Conservation (phyloP, 192 early-diverging fungal species). For the Coemansia sp. region DNA sequence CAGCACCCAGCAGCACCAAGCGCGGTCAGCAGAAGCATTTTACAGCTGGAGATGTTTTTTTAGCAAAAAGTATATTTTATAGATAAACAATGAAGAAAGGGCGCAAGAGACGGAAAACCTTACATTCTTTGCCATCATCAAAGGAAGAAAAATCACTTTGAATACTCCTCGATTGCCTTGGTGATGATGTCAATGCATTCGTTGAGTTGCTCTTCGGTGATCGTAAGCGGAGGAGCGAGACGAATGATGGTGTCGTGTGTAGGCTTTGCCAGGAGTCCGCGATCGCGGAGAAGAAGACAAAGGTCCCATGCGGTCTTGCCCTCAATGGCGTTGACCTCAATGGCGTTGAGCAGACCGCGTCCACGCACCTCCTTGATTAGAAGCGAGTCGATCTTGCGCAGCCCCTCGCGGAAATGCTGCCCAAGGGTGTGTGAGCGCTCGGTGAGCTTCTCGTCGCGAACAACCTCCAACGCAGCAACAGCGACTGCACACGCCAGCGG, state of each 20-base stretch:
- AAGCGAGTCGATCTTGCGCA: constrained; percentile 77
- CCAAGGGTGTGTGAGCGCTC: constrained; percentile 80
- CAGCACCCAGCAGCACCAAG: constrained; percentile 12
- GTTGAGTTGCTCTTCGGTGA: constrained; percentile 88
- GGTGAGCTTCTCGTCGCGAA: constrained; percentile 90
- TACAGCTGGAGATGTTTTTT: no score
- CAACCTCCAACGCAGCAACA: constrained; percentile 90
- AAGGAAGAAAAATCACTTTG: constrained; percentile 10
- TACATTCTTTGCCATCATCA: background rate
- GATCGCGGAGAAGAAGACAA: constrained; percentile 88
- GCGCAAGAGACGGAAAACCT: background rate
- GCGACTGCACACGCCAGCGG: constrained; percentile 93
- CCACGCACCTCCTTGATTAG: constrained; percentile 83
- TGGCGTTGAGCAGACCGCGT: constrained; percentile 91
- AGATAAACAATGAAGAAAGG: background rate
- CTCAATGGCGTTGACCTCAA: constrained; percentile 87
- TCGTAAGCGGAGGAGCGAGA: constrained; percentile 91
- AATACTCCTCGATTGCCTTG: constrained; percentile 67
- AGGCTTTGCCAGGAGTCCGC: constrained; percentile 95
- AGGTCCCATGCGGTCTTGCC: constrained; percentile 96
- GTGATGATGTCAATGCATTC: constrained; percentile 80
- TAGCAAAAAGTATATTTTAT: no score
- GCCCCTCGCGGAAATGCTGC: constrained; percentile 75
- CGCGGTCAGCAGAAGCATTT: no score
- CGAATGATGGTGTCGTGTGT: constrained; percentile 99